Conservation (phyloP, 768 basidiomycete species). For the Ramaria sp. region DNA sequence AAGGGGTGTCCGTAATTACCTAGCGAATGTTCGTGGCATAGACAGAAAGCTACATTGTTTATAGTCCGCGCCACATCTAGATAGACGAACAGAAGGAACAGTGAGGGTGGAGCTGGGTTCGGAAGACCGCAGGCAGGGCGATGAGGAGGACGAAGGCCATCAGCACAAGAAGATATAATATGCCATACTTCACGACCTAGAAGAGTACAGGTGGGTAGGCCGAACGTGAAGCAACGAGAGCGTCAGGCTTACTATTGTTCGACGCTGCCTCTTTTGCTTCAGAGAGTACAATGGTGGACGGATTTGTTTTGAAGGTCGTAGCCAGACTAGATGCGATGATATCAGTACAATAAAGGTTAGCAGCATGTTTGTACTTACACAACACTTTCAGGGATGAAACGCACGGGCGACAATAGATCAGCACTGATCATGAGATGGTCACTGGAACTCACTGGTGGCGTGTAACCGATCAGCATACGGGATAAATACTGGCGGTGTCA, state of each 20-base stretch:
- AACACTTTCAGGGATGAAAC: slow-evolving; percentile 11
- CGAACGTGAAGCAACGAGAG: not conserved
- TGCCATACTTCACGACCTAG: slow-evolving; percentile 78
- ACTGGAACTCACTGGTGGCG: slow-evolving; percentile 62
- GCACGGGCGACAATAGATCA: not conserved
- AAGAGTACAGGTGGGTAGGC: slow-evolving; percentile 9
- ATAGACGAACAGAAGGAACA: slow-evolving; percentile 10
- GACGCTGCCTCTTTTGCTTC: slow-evolving; percentile 82
- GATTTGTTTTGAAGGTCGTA: slow-evolving; percentile 89
- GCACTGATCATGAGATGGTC: not conserved
- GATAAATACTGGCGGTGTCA: slow-evolving; percentile 79
- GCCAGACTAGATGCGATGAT: slow-evolving; percentile 57
- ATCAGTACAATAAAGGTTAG: not conserved
- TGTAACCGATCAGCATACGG: slow-evolving; percentile 91
- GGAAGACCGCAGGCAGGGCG: slow-evolving; percentile 32
- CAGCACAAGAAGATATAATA: slow-evolving; percentile 62
- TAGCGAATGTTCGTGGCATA: not conserved
- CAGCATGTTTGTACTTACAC: slow-evolving; percentile 4
- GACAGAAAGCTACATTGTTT: not conserved
- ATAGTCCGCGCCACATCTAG: not conserved
- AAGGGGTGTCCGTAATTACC: not conserved
- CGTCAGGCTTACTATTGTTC: slow-evolving; percentile 63
- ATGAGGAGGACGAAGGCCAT: slow-evolving; percentile 67
- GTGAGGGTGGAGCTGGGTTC: slow-evolving; percentile 1
- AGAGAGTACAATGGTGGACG: slow-evolving; percentile 84